A percentile compares a stretch with the other conserved stretches of the same genome.
Evolutionary conservation across 306 rosid species (phyloP).

Genomic region (Begonia fuchsioides): DNA sequence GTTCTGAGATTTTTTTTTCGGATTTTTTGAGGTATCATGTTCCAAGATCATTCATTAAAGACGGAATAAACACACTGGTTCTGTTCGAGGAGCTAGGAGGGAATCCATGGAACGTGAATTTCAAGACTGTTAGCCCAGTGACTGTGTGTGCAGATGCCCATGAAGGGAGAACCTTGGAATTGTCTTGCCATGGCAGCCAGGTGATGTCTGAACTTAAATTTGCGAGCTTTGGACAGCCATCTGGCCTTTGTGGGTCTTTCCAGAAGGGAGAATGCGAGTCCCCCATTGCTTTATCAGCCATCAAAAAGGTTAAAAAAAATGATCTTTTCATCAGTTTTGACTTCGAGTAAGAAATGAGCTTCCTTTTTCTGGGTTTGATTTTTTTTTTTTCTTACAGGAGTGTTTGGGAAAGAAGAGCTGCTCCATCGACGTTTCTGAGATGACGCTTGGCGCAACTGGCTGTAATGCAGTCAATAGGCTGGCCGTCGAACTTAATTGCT

Average conservation of each 20-base stretch:
- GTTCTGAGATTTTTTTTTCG: too few relatives aligned
- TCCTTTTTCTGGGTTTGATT: too few relatives aligned
- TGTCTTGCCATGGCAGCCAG: conserved; percentile 20
- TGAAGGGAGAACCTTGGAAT: conserved; percentile 24
- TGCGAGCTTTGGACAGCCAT: conserved; percentile 35
- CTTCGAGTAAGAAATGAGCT: too few relatives aligned
- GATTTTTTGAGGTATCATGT: conserved; percentile 18
- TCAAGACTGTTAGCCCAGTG: conserved; percentile 15
- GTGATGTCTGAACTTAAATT: conserved; percentile 25
- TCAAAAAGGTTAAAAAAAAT: background rate
- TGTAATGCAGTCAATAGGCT: conserved; percentile 23
- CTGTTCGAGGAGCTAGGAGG: conserved; percentile 50
- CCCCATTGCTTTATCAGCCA: conserved; percentile 7
- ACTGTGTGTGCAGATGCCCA: conserved; percentile 18
- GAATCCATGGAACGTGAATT: conserved; percentile 24
- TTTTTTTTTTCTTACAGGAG: conserved; percentile 8
- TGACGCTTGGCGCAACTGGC: conserved; percentile 19
- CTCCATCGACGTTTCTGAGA: conserved; percentile 18
- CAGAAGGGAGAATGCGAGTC: conserved; percentile 21
- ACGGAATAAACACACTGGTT: conserved; percentile 23
- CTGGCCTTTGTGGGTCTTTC: conserved; percentile 35
- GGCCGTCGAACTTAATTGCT: conserved; percentile 36
- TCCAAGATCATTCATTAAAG: conserved; percentile 20
- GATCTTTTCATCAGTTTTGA: too few relatives aligned
- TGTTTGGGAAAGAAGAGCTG: conserved; percentile 35